A percentile compares a stretch with the other conserved stretches of the same genome.
phyloP scores from a whole-genome alignment of 2,329 filamentous ascomycete species.

The Truncatella angustata region DNA sequence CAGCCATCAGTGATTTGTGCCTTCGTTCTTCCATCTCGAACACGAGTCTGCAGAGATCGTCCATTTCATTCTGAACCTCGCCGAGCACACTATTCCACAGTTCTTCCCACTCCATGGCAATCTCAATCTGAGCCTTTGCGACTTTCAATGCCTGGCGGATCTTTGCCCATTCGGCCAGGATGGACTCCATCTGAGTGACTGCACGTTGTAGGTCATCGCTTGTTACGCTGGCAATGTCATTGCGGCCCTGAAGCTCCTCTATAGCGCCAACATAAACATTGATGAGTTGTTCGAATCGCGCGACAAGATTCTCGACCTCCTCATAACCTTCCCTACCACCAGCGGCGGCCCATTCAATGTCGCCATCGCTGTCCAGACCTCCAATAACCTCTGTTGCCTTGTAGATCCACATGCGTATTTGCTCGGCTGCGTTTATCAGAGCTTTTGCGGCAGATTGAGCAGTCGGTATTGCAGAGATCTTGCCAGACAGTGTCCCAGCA shows the following conservation, averaged over 20 bases:
- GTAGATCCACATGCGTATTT: constrained; percentile 90
- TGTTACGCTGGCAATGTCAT: constrained; percentile 72
- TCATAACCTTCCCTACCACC: constrained; percentile 80
- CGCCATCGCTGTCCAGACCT: constrained; percentile 90
- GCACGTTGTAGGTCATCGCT: constrained; percentile 70
- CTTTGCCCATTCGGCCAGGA: constrained; percentile 78
- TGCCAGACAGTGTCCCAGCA: constrained; percentile 76
- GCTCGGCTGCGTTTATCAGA: constrained; percentile 81
- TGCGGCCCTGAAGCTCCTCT: constrained; percentile 78
- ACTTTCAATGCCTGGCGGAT: constrained; percentile 75
- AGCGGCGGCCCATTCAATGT: constrained; percentile 93
- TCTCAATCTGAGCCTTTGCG: constrained; percentile 88
- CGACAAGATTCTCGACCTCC: constrained; percentile 71
- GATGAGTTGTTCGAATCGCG: constrained; percentile 83
- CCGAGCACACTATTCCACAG: constrained; percentile 92
- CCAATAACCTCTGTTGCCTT: constrained; percentile 88
- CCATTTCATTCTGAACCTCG: constrained; percentile 86
- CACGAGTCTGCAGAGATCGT: constrained; percentile 74
- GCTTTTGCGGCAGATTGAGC: constrained; percentile 81
- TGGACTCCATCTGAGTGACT: constrained; percentile 85
- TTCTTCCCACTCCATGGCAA: constrained; percentile 99
- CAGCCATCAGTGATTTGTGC: constrained; percentile 72
- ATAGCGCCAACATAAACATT: constrained; percentile 94
- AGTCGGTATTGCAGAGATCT: constrained; percentile 80
- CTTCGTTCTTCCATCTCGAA: constrained; percentile 98